These are phyloP conservation scores for Globisporangium nunn DNA, from an alignment of 352 stramenopile species.

Conservation along the genomic window DNA sequence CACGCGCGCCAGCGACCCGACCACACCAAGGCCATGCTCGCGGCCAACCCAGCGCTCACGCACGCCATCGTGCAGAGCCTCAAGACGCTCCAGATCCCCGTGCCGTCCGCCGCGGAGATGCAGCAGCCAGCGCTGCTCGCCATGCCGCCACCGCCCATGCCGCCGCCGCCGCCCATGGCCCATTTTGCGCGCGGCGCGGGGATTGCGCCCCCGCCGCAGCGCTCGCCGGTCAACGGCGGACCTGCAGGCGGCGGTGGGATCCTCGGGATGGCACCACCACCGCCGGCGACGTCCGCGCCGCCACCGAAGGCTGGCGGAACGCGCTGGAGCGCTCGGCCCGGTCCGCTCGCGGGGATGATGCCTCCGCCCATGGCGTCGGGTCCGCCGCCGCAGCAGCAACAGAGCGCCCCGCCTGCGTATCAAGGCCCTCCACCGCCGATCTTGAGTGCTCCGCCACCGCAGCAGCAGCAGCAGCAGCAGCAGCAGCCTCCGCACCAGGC, in stretches of 20 bases:
- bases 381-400: conserved; percentile 1
- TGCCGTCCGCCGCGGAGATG: conserved; percentile 46
- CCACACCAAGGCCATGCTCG: conserved; percentile 68
- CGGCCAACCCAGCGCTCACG: conserved; percentile 70
- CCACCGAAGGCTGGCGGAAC: conserved; percentile 39
- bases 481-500: conserved; percentile 7
- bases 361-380: conserved; percentile 4
- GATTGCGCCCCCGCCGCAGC: conserved; percentile 22
- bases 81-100: conserved; percentile 79
- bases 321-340: conserved; percentile 63
- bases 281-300: conserved; percentile 16
- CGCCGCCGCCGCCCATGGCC: not conserved
- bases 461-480: conserved; percentile 10
- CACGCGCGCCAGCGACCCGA: conserved; percentile 70
- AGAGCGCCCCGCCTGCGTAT: conserved; percentile 1
- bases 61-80: conserved; percentile 83
- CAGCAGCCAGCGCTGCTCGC: conserved; percentile 47
- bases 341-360: conserved; percentile 24
- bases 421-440: conserved; percentile 15
- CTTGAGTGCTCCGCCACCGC: conserved; percentile 20
- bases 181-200: conserved; percentile 7
- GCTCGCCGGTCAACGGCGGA: conserved; percentile 9
- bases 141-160: not conserved
- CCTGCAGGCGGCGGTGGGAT: conserved; percentile 8
- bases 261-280: conserved; percentile 16